These are phyloP conservation scores for Cyberlindnera samutprakarnensis DNA, from an alignment of 805 yeast genomes.

Conservation along the genomic window DNA sequence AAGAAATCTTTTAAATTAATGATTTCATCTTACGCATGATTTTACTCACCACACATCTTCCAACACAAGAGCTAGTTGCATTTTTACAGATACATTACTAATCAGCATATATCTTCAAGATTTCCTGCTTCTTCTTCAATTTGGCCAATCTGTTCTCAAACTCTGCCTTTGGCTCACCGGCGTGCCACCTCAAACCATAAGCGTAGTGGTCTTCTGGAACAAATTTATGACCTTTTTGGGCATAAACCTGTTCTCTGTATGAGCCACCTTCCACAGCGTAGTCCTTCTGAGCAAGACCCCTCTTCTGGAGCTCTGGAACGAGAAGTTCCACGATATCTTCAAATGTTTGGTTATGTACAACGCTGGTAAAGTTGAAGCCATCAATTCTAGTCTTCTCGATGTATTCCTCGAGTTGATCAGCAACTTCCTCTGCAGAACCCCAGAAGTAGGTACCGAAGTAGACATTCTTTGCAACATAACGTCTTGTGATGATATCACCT, in stretches of 20 bases:
- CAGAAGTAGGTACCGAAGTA: constrained; percentile 14
- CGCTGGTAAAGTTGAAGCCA: constrained; percentile 35
- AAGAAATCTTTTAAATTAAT: too few relatives aligned
- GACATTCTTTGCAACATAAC: constrained; percentile 21
- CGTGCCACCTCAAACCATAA: constrained; percentile 17
- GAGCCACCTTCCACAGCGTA: constrained; percentile 24
- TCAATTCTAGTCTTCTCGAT: constrained; percentile 33
- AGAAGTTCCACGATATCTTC: constrained; percentile 31
- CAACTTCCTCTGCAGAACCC: constrained; percentile 32
- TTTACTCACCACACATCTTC: too few relatives aligned
- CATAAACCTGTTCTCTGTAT: constrained; percentile 27
- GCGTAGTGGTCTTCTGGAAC: constrained; percentile 19
- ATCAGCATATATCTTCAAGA: constrained; percentile 9
- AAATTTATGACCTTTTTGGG: constrained; percentile 14
- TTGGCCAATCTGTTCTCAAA: constrained; percentile 20
- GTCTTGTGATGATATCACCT: constrained; percentile 23
- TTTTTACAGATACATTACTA: too few relatives aligned
- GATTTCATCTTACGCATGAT: too few relatives aligned
- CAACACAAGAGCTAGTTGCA: too few relatives aligned
- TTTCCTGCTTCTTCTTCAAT: constrained; percentile 7
- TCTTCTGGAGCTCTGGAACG: constrained; percentile 29
- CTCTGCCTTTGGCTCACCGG: constrained; percentile 24
- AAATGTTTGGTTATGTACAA: constrained; percentile 31
- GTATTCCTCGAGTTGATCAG: constrained; percentile 34
- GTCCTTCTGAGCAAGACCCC: constrained; percentile 30